Conservation (phyloP, 2,329 filamentous ascomycete species). For the Pseudogymnoascus sp. region DNA sequence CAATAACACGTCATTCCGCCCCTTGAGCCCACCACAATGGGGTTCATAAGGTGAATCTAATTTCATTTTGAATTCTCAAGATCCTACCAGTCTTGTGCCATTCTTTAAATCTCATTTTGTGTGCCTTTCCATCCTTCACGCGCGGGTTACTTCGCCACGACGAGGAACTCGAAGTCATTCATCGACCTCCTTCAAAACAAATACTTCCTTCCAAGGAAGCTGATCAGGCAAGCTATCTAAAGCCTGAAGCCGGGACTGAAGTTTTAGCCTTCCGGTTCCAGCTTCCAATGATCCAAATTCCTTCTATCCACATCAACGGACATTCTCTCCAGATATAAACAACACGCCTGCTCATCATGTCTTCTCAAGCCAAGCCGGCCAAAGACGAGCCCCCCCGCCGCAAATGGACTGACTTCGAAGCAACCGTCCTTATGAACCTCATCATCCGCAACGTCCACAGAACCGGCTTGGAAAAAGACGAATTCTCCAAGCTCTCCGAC, state of each 20-base stretch:
- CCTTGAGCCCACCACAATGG: neutral
- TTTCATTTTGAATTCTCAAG: neutral
- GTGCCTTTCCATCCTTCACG: neutral
- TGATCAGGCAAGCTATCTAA: neutral
- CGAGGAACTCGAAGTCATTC: neutral
- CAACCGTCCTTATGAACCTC: neutral
- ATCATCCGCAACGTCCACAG: neutral
- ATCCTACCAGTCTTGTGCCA: neutral
- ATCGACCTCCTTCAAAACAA: neutral
- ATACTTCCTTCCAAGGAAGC: neutral
- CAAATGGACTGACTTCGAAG: neutral
- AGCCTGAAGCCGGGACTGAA: neutral
- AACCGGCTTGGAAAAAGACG: neutral
- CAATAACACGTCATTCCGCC: neutral
- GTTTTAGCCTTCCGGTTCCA: neutral
- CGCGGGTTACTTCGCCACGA: neutral
- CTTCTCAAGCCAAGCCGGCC: neutral
- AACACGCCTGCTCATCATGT: neutral
- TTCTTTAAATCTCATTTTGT: neutral
- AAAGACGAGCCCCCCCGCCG: neutral
- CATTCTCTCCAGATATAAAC: neutral
- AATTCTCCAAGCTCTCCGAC: neutral
- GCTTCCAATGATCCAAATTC: neutral
- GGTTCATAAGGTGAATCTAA: neutral
- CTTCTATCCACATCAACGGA: neutral